These are phyloP conservation scores for Neonectria neomacrospora DNA, from an alignment of 2,329 filamentous ascomycete species.

Conservation along the genomic window DNA sequence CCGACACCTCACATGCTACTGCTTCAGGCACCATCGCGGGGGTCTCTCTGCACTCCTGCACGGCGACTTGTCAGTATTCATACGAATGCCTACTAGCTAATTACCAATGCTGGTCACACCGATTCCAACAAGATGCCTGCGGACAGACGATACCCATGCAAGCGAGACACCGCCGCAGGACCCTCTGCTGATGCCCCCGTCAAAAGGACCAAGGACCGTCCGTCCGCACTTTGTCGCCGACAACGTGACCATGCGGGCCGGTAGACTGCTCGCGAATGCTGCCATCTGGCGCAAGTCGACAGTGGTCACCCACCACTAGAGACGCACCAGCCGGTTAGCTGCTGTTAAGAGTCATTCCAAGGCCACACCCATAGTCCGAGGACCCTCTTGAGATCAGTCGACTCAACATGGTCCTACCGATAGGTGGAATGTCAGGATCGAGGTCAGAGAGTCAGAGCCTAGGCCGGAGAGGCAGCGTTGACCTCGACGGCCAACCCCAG, in stretches of 20 bases:
- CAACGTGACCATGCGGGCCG: conserved; percentile 15
- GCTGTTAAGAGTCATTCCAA: conserved; percentile 17
- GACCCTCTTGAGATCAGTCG: conserved; percentile 20
- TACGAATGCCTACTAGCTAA: conserved; percentile 3
- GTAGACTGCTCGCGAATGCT: conserved; percentile 13
- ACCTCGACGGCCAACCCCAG: neutral
- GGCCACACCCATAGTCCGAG: conserved; percentile 15
- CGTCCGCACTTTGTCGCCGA: conserved; percentile 24
- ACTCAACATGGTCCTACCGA: neutral
- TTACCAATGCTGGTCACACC: conserved; percentile 19
- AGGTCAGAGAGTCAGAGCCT: neutral
- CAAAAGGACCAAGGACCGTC: conserved; percentile 15
- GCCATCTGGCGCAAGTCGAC: conserved; percentile 5
- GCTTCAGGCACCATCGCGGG: neutral
- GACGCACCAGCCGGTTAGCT: conserved; percentile 26
- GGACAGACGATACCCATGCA: conserved; percentile 20
- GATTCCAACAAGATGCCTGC: conserved; percentile 22
- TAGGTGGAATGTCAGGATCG: conserved; percentile 8
- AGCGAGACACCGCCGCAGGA: conserved; percentile 14
- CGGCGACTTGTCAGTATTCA: neutral
- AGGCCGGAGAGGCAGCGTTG: neutral
- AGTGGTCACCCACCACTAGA: conserved; percentile 21
- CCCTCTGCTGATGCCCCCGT: conserved; percentile 21
- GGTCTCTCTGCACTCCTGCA: neutral
- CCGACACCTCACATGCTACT: neutral